These are phyloP conservation scores for Triticum aestivum DNA, from an alignment of 176 grass and related monocot species.

Conservation along the genomic window IWGSC_CS_RefSeq_v2.1 NC_057801.1:640813400-640813899, in stretches of 20 bases:
- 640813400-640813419: neutral
- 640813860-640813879: neutral
- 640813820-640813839: neutral
- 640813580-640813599: neutral
- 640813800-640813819: constrained; percentile 28
- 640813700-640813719: constrained; percentile 1
- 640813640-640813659: constrained; percentile 23
- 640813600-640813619: neutral
- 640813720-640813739: neutral
- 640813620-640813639: neutral
- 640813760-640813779: constrained; percentile 28
- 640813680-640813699: constrained; percentile 9
- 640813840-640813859: neutral
- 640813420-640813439: constrained; percentile 2
- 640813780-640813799: neutral
- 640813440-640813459: constrained; percentile 15
- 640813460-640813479: neutral
- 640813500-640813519: no score
- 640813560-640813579: neutral
- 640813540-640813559: no score
- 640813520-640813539: no score
- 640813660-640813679: neutral
- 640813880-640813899: neutral
- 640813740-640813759: constrained; percentile 17
- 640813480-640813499: no score